phyloP scores from a whole-genome alignment of 352 stramenopile species.

The Phytopythium helicoides region DNA sequence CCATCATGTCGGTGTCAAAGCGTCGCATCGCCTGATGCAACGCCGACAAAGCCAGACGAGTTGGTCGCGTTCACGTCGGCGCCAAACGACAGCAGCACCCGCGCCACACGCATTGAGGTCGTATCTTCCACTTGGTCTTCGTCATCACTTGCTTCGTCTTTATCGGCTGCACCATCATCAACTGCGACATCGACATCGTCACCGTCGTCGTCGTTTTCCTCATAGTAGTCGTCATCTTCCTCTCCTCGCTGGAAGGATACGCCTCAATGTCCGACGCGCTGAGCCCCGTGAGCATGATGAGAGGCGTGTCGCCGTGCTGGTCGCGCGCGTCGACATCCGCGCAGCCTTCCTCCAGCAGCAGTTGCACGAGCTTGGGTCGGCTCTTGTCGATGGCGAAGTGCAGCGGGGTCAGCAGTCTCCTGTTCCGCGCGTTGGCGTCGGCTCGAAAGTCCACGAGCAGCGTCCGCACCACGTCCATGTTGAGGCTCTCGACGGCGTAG shows the following conservation, averaged over 20 bases:
- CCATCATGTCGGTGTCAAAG: constrained; percentile 28
- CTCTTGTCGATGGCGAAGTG: constrained; percentile 27
- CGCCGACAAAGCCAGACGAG: constrained; percentile 11
- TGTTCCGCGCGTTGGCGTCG: constrained; percentile 22
- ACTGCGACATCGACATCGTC: constrained; percentile 11
- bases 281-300: constrained; percentile 22
- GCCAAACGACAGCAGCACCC: constrained; percentile 20
- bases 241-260: constrained; percentile 6
- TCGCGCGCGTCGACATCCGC: constrained; percentile 22
- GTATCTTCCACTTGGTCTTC: not conserved
- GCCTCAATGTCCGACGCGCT: constrained; percentile 27
- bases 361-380: constrained; percentile 14
- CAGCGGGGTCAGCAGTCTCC: constrained; percentile 12
- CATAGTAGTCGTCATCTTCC: not conserved
- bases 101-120: constrained; percentile 20
- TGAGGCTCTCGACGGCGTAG: constrained; percentile 22
- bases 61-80: constrained; percentile 27
- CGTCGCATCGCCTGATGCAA: constrained; percentile 30
- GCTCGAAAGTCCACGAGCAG: constrained; percentile 16
- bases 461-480: constrained; percentile 11
- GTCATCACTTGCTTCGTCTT: not conserved
- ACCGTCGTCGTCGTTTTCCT: constrained; percentile 11
- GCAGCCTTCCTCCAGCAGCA: constrained; percentile 22
- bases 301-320: constrained; percentile 23
- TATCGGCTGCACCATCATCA: not conserved